These are phyloP conservation scores for Geotrichum aggregatum DNA, from an alignment of 1,139 yeast species.

Conservation along the genomic window DNA sequence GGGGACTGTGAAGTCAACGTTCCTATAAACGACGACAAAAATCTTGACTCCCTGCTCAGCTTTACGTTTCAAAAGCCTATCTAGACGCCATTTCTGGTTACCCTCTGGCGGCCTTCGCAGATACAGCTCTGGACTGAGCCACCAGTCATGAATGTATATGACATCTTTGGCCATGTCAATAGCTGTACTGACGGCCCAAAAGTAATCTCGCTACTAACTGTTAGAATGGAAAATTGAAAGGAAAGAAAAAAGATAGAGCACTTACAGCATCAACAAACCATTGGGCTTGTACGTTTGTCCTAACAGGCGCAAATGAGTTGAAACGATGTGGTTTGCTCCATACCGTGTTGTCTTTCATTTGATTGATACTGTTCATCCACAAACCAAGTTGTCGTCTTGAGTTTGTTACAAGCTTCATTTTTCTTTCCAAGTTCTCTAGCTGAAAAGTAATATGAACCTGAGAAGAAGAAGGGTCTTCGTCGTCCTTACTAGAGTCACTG, in stretches of 20 bases:
- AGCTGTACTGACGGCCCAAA: conserved; percentile 94
- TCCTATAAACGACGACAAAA: conserved; percentile 88
- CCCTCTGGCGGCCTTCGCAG: conserved; percentile 93
- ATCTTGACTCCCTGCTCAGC: conserved; percentile 95
- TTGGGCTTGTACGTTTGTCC: conserved; percentile 82
- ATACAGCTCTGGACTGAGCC: conserved; percentile 93
- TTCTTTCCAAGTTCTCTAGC: conserved; percentile 75
- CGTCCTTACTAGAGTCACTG: conserved; percentile 17
- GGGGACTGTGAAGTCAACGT: conserved; percentile 88
- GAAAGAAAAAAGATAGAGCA: neutral
- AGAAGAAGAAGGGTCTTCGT: conserved; percentile 13
- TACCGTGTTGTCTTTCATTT: conserved; percentile 61
- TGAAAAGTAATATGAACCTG: conserved; percentile 48
- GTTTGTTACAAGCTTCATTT: conserved; percentile 66
- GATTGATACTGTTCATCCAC: conserved; percentile 73
- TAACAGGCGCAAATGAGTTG: conserved; percentile 86
- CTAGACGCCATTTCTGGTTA: conserved; percentile 90
- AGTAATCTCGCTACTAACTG: conserved; percentile 53
- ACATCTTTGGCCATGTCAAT: conserved; percentile 91
- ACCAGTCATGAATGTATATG: conserved; percentile 96
- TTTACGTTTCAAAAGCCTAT: conserved; percentile 77
- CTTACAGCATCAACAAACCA: conserved; percentile 87
- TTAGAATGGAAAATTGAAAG: conserved; percentile 3
- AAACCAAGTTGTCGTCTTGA: conserved; percentile 65
- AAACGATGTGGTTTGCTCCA: conserved; percentile 79